Base-by-base conservation (phyloP, 2,329 filamentous ascomycete genomes). In the Coniochaeta sp. region DNA sequence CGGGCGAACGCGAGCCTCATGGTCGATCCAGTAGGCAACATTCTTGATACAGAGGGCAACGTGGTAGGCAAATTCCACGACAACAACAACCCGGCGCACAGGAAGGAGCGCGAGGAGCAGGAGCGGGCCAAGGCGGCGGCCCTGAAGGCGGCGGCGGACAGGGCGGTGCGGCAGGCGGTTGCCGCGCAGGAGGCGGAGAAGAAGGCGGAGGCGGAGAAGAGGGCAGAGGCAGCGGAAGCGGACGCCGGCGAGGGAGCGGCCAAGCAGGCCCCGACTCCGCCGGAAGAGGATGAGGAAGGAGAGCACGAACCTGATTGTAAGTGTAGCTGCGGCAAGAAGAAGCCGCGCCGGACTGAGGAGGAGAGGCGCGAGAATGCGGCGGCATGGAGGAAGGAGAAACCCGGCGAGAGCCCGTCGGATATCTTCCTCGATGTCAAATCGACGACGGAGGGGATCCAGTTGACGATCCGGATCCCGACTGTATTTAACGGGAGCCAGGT, bases 401-500 rank as follows among this genome's bases (percentile, higher is more conserved):
- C 71, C 3, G 68, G 68, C 4, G 76, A 76, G 22, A 75, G 73
- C 62, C 80, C 80, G 3, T 81, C 81, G 1, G 81, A 84, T 66
- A 78, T 84, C 30, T 84, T 80, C 64, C 66, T 84, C 60, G 81
- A 84, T 63, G 80, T 84, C 61, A 82, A 81, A 69, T 83, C 81
- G 36, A 84, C 81, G 4, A 81, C 76, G 44, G 81, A 84, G 59
- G 81, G 81, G 1, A 83, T 84, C 65, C 81, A 84, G 69, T 68
- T 84, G 58, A 82, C 79, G 28, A 83, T 84, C 64, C 79, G 81
- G 65, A 84, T 84, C 61, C 81, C 81, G 26, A 84, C 81, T 1
- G 77, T 82, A 28, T 83, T 84, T 65, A 77, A 77, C 59, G 74
- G 71, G 28, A 66, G 67, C 60, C 70, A 67, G 57, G 57, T 64